phyloP scores from a whole-genome alignment of 768 basidiomycete species.

The Daedaleopsis nitida region DNA sequence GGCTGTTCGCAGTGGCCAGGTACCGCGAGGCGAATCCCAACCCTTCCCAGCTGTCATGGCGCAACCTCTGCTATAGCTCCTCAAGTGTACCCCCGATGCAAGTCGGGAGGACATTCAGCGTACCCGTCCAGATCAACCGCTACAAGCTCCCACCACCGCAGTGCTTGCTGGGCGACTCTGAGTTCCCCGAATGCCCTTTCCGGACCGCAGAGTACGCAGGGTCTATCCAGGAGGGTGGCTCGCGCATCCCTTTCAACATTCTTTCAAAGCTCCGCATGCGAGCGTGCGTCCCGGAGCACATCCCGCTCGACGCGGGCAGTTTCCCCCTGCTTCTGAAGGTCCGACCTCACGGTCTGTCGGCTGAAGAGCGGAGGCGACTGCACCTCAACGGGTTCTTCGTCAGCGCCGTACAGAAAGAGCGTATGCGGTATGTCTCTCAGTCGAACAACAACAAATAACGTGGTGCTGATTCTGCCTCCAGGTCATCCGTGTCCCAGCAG shows the following conservation, averaged over 20 bases:
- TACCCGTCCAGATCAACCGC: conserved; percentile 52
- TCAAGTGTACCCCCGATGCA: conserved; percentile 48
- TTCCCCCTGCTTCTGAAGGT: conserved; percentile 64
- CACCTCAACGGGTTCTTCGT: conserved; percentile 57
- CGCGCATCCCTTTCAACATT: conserved; percentile 50
- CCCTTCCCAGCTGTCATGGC: conserved; percentile 40
- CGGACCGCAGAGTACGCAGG: conserved; percentile 36
- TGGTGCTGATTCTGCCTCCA: conserved; percentile 26
- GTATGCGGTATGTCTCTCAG: conserved; percentile 53
- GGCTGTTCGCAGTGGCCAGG: conserved; percentile 66
- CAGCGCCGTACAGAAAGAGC: conserved; percentile 65
- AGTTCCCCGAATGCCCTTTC: conserved; percentile 34
- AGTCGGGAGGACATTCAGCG: conserved; percentile 40
- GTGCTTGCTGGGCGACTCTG: conserved; percentile 35
- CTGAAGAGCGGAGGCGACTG: conserved; percentile 53
- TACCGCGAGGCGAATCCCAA: conserved; percentile 50
- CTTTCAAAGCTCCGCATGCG: conserved; percentile 66
- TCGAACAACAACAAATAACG: neutral
- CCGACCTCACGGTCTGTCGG: conserved; percentile 53
- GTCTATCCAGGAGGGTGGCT: conserved; percentile 14
- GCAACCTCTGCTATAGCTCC: conserved; percentile 57
- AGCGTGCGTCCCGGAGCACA: conserved; percentile 59
- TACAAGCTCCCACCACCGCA: conserved; percentile 41
- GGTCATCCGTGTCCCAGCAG: conserved; percentile 42
- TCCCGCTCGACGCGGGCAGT: conserved; percentile 46